phyloP scores from a whole-genome alignment of 495 filamentous ascomycete species.

The Haplographium delicatum region DNA sequence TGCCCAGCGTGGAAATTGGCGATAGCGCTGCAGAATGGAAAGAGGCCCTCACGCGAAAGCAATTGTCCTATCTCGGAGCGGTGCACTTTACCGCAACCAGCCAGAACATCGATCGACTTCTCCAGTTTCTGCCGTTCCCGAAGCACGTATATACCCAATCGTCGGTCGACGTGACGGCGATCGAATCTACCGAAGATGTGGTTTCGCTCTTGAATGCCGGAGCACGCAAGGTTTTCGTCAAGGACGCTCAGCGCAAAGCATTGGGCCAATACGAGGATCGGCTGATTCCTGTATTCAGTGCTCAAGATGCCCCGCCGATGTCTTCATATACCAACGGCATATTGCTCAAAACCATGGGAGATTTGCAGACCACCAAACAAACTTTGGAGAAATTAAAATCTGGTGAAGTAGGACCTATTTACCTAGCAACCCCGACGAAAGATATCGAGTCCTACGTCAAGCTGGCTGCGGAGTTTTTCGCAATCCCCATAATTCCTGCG shows the following conservation, averaged over 20 bases:
- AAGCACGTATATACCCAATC: slow-evolving; percentile 60
- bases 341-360: slow-evolving; percentile 8
- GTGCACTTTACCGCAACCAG: slow-evolving; percentile 64
- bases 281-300: slow-evolving; percentile 43
- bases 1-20: slow-evolving; percentile 52
- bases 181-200: slow-evolving; percentile 64
- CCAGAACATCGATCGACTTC: slow-evolving; percentile 52
- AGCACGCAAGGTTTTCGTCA: slow-evolving; percentile 80
- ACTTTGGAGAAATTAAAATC: slow-evolving; percentile 38
- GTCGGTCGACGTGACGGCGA: slow-evolving; percentile 70
- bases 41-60: slow-evolving; percentile 56
- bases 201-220: slow-evolving; percentile 79
- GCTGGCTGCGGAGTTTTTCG: slow-evolving; percentile 48
- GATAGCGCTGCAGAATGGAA: slow-evolving; percentile 41
- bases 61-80: slow-evolving; percentile 73
- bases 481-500: slow-evolving; percentile 74
- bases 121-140: slow-evolving; percentile 62
- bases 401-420: slow-evolving; percentile 40
- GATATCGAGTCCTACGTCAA: slow-evolving; percentile 48
- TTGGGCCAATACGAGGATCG: slow-evolving; percentile 55
- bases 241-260: slow-evolving; percentile 54
- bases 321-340: slow-evolving; percentile 18
- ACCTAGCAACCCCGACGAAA: slow-evolving; percentile 37
- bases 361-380: slow-evolving; percentile 29
- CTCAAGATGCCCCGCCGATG: slow-evolving; percentile 31